A percentile compares a stretch with the other conserved stretches of the same genome.
Conservation (phyloP, 192 early-diverging fungal genomes). For the Podila verticillata region DNA sequence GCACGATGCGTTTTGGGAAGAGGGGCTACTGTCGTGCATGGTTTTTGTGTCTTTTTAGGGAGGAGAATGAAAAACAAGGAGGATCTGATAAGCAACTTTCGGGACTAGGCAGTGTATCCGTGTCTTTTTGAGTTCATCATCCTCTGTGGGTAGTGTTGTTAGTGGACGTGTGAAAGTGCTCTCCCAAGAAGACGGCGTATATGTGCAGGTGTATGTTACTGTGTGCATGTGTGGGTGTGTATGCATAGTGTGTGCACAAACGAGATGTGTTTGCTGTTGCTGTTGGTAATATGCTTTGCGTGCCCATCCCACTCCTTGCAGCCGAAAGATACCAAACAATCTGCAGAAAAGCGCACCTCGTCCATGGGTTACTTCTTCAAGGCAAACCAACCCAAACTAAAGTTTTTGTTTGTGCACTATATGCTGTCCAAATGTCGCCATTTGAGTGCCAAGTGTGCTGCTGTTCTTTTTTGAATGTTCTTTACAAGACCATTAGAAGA, state of each 20-base stretch:
- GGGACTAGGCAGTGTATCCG: not conserved
- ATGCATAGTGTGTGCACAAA: not conserved
- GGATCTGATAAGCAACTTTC: constrained; percentile 1
- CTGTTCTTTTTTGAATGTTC: not conserved
- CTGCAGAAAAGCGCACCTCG: too few species aligned
- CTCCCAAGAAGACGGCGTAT: not conserved
- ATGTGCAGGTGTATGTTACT: too few species aligned
- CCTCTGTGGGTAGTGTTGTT: not conserved
- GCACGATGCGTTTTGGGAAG: too few species aligned
- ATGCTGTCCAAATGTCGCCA: not conserved
- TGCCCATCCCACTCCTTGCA: not conserved
- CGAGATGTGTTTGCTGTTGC: not conserved
- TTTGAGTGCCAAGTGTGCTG: not conserved
- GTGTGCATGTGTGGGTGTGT: not conserved
- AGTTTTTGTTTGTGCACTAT: not conserved
- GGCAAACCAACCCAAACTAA: not conserved
- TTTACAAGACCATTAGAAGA: not conserved
- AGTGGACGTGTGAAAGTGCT: not conserved
- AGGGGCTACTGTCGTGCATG: not conserved
- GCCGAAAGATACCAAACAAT: too few species aligned
- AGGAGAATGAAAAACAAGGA: not conserved
- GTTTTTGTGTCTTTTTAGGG: not conserved
- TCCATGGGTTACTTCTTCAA: too few species aligned
- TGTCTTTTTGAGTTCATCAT: not conserved
- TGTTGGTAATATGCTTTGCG: too few species aligned